A percentile compares a stretch with the other conserved stretches of the same genome.
phyloP scores from a whole-genome alignment of 768 basidiomycete genomes.

The Leucocoprinus birnbaumii region DNA sequence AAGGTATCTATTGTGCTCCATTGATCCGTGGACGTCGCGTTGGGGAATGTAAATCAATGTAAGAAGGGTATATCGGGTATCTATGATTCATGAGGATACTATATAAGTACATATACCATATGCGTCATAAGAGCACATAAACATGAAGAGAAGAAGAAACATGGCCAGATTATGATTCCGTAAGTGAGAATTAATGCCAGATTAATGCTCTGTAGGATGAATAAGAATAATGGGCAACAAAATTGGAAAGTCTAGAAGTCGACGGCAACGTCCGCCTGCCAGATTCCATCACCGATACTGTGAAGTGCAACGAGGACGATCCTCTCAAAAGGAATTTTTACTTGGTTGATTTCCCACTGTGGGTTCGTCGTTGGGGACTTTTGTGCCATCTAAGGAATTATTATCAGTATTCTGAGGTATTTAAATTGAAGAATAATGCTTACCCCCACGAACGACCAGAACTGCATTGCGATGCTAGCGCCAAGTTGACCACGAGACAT shows the following conservation, averaged over 20 bases:
- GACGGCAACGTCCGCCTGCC: constrained; percentile 50
- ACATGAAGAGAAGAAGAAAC: too few species aligned
- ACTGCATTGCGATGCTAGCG: constrained; percentile 28
- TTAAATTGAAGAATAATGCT: constrained; percentile 25
- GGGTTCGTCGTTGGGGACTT: constrained; percentile 19
- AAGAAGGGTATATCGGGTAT: background rate
- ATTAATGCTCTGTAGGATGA: background rate
- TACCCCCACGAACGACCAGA: constrained; percentile 13
- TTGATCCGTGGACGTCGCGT: too few species aligned
- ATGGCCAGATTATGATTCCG: too few species aligned
- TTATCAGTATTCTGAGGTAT: background rate
- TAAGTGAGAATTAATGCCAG: too few species aligned
- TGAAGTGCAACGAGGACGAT: constrained; percentile 39
- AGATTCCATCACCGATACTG: constrained; percentile 40
- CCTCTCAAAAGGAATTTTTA: constrained; percentile 37
- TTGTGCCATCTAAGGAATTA: constrained; percentile 24
- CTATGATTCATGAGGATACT: background rate
- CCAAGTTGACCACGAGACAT: constrained; percentile 45
- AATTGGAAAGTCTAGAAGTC: constrained; percentile 25
- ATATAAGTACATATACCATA: background rate
- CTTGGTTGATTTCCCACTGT: constrained; percentile 32
- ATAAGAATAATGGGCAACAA: background rate
- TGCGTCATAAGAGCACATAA: too few species aligned
- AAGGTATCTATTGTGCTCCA: too few species aligned
- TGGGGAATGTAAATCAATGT: too few species aligned